phyloP scores from a whole-genome alignment of 768 basidiomycete species.

The Leccinum imitatum region DNA sequence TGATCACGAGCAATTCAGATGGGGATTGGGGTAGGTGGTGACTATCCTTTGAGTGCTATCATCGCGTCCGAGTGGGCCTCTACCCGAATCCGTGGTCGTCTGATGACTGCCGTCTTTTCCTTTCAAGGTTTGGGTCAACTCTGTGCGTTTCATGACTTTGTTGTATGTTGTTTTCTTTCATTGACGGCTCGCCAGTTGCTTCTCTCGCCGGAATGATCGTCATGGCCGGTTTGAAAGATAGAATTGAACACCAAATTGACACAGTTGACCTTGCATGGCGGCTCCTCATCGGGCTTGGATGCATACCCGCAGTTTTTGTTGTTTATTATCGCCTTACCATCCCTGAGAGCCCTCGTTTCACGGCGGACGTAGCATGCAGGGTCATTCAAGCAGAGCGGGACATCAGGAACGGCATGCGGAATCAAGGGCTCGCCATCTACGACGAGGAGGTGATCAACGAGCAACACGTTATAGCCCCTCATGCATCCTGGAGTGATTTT shows the following conservation, averaged over 20 bases:
- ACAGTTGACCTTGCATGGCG: conserved; percentile 80
- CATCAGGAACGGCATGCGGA: conserved; percentile 60
- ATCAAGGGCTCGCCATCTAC: conserved; percentile 43
- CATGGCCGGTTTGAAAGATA: conserved; percentile 60
- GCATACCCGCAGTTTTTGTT: conserved; percentile 71
- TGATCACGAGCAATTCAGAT: conserved; percentile 46
- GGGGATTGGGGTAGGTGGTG: conserved; percentile 82
- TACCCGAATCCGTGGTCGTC: conserved; percentile 67
- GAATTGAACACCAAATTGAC: conserved; percentile 39
- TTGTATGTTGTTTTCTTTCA: not conserved
- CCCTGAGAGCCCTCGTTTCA: conserved; percentile 86
- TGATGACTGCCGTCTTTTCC: conserved; percentile 87
- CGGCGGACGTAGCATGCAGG: conserved; percentile 84
- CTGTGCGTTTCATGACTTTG: conserved; percentile 37
- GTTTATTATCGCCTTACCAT: conserved; percentile 90
- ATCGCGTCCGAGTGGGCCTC: conserved; percentile 88
- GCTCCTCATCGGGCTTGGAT: conserved; percentile 81
- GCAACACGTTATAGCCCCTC: conserved; percentile 62
- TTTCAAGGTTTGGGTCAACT: conserved; percentile 87
- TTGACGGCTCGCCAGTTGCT: conserved; percentile 42
- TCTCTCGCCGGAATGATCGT: conserved; percentile 62
- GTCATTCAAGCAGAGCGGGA: conserved; percentile 68
- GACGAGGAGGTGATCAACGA: conserved; percentile 48
- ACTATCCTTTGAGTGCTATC: conserved; percentile 79
- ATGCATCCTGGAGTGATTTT: conserved; percentile 69